Percentiles rank a stretch among this genome's conserved stretches.
Conservation (phyloP, 2,329 filamentous ascomycete genomes). For the Sclerotinia minor region DNA sequence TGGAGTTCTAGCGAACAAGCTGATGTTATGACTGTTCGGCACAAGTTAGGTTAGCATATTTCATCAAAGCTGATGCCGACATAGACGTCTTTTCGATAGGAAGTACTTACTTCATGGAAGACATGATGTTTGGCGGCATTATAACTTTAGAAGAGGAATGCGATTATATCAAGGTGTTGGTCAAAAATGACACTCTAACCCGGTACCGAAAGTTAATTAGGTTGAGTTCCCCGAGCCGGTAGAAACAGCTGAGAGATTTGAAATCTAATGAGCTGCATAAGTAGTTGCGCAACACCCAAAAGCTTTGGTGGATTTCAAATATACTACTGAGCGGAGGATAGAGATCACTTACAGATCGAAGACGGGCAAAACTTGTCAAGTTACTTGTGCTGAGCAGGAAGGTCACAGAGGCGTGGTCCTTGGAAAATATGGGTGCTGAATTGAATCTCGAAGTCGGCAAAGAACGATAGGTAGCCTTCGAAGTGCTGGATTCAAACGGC, state of each 20-base stretch:
- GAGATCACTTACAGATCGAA: conserved; percentile 2
- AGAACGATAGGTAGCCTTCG: background rate
- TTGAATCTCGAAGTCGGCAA: background rate
- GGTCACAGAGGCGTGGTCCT: background rate
- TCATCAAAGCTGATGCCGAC: background rate
- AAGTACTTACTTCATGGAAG: background rate
- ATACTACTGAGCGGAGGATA: background rate
- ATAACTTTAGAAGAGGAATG: background rate
- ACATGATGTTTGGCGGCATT: background rate
- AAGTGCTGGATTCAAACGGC: background rate
- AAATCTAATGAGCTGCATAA: background rate
- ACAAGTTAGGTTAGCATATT: background rate
- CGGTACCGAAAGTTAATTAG: background rate
- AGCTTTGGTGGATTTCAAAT: background rate
- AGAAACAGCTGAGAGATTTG: background rate
- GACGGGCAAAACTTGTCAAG: background rate
- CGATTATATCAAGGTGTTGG: background rate
- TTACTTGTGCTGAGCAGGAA: background rate
- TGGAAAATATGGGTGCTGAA: background rate
- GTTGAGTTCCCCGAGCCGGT: background rate
- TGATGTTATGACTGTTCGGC: background rate
- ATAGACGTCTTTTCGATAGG: background rate
- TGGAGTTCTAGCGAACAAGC: conserved; percentile 2
- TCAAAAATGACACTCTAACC: background rate
- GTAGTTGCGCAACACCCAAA: background rate